phyloP scores from a whole-genome alignment of 352 stramenopile genomes.

The Thalassiosira sp. region DNA sequence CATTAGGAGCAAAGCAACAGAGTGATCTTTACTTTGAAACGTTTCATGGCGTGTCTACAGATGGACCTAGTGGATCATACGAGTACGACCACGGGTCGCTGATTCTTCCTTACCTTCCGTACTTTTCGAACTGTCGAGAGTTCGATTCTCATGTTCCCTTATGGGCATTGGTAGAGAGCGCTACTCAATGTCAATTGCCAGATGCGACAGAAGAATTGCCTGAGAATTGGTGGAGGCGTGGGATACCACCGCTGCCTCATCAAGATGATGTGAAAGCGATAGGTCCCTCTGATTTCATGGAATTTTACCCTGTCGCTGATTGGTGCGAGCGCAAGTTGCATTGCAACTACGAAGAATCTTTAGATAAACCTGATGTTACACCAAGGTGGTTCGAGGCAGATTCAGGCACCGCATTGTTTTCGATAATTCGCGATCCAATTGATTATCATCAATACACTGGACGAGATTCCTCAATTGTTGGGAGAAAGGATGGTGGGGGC shows the following conservation, averaged over 20 bases:
- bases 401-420: slow-evolving; percentile 88
- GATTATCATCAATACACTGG: slow-evolving; percentile 88
- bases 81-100: slow-evolving; percentile 76
- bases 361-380: slow-evolving; percentile 87
- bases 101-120: slow-evolving; percentile 94
- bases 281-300: slow-evolving; percentile 86
- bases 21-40: slow-evolving; percentile 94
- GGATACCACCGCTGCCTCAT: slow-evolving; percentile 88
- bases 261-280: slow-evolving; percentile 92
- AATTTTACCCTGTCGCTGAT: slow-evolving; percentile 89
- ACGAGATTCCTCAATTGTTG: slow-evolving; percentile 66
- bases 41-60: slow-evolving; percentile 78
- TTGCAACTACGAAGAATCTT: slow-evolving; percentile 92
- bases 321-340: slow-evolving; percentile 88
- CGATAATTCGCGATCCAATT: slow-evolving; percentile 90
- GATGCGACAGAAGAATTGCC: slow-evolving; percentile 37
- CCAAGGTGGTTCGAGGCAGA: slow-evolving; percentile 95
- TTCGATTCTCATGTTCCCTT: slow-evolving; percentile 94
- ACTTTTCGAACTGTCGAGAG: slow-evolving; percentile 93
- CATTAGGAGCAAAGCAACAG: slow-evolving; percentile 88
- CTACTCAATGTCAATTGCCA: slow-evolving; percentile 87
- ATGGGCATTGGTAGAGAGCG: slow-evolving; percentile 90
- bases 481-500: slow-evolving; percentile 53
- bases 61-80: slow-evolving; percentile 44
- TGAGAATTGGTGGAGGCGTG: slow-evolving; percentile 60